Percentiles rank a stretch among this genome's conserved stretches.
Evolutionary conservation across 1,139 yeast species (phyloP).

Genomic region (Saccharomyces hybrid): DNA sequence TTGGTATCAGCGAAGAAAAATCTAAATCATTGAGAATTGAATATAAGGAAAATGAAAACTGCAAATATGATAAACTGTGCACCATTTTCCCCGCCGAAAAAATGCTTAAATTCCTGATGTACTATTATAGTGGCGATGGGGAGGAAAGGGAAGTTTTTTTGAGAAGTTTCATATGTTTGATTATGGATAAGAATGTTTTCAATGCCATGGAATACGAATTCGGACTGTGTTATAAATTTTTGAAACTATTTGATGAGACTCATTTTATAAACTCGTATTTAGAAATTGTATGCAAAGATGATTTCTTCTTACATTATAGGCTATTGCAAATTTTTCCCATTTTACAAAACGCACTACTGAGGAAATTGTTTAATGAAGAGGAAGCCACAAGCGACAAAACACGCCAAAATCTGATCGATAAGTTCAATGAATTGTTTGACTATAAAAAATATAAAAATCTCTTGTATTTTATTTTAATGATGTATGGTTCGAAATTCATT

Average conservation of each 20-base stretch:
- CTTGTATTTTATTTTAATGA: constrained; percentile 21
- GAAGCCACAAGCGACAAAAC: constrained; percentile 1
- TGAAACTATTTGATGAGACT: neutral
- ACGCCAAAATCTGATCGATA: constrained; percentile 8
- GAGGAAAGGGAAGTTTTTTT: constrained; percentile 5
- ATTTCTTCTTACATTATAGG: constrained; percentile 22
- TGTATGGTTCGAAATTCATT: constrained; percentile 18
- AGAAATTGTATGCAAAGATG: constrained; percentile 12
- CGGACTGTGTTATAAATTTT: constrained; percentile 12
- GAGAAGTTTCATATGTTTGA: constrained; percentile 16
- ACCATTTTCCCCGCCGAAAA: constrained; percentile 17
- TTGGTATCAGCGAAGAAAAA: constrained; percentile 13
- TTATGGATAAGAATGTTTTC: constrained; percentile 26
- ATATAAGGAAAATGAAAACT: constrained; percentile 4
- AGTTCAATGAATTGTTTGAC: constrained; percentile 21
- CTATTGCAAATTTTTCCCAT: constrained; percentile 17
- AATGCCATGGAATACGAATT: constrained; percentile 17
- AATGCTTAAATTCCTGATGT: constrained; percentile 13
- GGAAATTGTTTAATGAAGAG: constrained; percentile 8
- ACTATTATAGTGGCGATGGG: constrained; percentile 6
- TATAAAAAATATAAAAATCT: constrained; percentile 14
- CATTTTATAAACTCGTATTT: constrained; percentile 12
- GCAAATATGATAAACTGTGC: constrained; percentile 17
- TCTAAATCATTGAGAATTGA: constrained; percentile 5
- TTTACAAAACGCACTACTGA: constrained; percentile 13